These are phyloP conservation scores for Botrytis sinoallii DNA, from an alignment of 2,329 filamentous ascomycete species.

Conservation along the genomic window DNA sequence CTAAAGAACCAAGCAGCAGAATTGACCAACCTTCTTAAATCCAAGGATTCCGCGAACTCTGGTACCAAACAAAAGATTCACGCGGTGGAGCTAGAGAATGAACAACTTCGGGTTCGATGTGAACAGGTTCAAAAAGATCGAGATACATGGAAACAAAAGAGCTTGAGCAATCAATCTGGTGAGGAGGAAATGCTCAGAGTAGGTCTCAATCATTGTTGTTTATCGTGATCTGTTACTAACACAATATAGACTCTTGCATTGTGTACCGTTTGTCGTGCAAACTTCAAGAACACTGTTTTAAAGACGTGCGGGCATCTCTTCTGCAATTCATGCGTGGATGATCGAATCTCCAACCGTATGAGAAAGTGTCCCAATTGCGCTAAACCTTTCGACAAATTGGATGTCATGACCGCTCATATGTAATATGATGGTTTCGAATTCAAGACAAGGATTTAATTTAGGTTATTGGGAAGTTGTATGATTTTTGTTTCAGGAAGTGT, in stretches of 20 bases:
- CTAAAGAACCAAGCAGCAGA: slow-evolving; percentile 74
- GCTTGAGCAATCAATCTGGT: slow-evolving; percentile 73
- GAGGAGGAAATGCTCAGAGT: slow-evolving; percentile 85
- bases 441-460: slow-evolving; percentile 22
- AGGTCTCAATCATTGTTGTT: slow-evolving; percentile 45
- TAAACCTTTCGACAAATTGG: slow-evolving; percentile 84
- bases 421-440: slow-evolving; percentile 29
- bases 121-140: slow-evolving; percentile 78
- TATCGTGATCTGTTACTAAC: slow-evolving; percentile 37
- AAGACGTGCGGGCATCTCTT: slow-evolving; percentile 95
- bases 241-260: slow-evolving; percentile 64
- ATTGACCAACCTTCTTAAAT: slow-evolving; percentile 68
- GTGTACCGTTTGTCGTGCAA: slow-evolving; percentile 87
- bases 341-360: slow-evolving; percentile 83
- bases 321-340: slow-evolving; percentile 85
- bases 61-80: slow-evolving; percentile 55
- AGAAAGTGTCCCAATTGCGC: slow-evolving; percentile 95
- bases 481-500: slow-evolving; percentile 9
- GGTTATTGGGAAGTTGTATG: slow-evolving; percentile 17
- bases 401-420: slow-evolving; percentile 73
- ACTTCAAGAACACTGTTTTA: slow-evolving; percentile 91
- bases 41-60: slow-evolving; percentile 64
- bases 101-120: slow-evolving; percentile 73
- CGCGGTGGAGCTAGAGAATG: slow-evolving; percentile 69
- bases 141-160: slow-evolving; percentile 82